Evolutionary conservation across 164 flowering plant species (phyloP).

Genomic region (Pachysandra terminalis): DNA sequence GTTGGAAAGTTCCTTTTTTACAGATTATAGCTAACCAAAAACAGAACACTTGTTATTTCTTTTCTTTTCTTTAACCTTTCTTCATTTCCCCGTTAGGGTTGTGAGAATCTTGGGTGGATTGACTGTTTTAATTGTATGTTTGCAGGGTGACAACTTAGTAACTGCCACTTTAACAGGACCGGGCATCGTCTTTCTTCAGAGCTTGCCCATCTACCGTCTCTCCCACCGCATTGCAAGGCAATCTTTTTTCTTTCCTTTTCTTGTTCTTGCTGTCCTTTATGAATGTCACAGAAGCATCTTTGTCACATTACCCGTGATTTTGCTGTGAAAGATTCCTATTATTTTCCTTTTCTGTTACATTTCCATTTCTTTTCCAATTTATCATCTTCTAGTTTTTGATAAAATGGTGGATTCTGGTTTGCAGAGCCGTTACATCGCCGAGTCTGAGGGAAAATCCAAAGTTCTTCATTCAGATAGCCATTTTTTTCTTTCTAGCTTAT

Average conservation of each 20-base stretch:
- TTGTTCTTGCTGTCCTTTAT: not conserved
- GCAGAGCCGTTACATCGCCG: conserved; percentile 96
- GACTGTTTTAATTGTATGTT: not conserved
- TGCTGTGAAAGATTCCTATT: no score
- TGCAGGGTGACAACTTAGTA: conserved; percentile 66
- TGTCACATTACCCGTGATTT: no score
- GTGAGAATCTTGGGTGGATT: not conserved
- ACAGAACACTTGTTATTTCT: no score
- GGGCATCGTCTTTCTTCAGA: conserved; percentile 85
- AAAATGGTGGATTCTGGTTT: conserved; percentile 11
- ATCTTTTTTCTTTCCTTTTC: not conserved
- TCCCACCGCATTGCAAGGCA: conserved; percentile 87
- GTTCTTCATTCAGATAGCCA: no score
- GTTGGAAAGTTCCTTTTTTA: no score
- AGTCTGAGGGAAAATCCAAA: no score
- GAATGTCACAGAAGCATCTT: no score
- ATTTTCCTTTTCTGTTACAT: no score
- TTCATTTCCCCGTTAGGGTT: no score
- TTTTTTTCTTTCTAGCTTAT: no score
- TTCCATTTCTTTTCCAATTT: not conserved
- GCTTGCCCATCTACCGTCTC: conserved; percentile 76
- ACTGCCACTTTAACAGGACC: conserved; percentile 82
- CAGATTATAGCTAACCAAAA: no score
- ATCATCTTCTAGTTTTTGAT: conserved; percentile 3
- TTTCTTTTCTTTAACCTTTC: no score